Conservation (phyloP, 495 filamentous ascomycete species). For the Neurospora cerealis region DNA sequence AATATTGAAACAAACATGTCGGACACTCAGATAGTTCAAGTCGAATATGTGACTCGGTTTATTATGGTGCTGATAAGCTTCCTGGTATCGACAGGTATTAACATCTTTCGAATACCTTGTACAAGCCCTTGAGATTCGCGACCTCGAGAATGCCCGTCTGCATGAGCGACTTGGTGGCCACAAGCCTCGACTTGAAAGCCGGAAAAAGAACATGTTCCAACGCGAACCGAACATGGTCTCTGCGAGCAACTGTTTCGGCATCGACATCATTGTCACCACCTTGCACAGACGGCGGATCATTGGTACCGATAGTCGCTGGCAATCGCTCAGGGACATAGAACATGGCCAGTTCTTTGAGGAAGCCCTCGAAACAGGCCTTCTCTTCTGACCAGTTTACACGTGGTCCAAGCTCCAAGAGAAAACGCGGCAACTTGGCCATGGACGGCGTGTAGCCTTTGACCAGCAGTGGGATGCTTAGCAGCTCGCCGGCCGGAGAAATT, state of each 20-base stretch:
- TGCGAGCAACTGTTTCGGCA: conserved; percentile 45
- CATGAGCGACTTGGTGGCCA: conserved; percentile 73
- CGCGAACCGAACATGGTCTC: conserved; percentile 46
- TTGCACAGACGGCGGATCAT: neutral
- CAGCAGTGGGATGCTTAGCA: conserved; percentile 72
- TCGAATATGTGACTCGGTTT: neutral
- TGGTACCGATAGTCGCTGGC: conserved; percentile 41
- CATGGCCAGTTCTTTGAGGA: conserved; percentile 76
- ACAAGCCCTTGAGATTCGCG: conserved; percentile 88
- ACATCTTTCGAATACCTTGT: conserved; percentile 95
- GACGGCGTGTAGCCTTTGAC: conserved; percentile 82
- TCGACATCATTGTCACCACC: conserved; percentile 27
- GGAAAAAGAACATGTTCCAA: conserved; percentile 72
- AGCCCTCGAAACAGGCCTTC: conserved; percentile 74
- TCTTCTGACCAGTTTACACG: conserved; percentile 81
- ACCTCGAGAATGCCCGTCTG: conserved; percentile 71
- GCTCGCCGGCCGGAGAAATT: conserved; percentile 65
- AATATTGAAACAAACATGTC: neutral
- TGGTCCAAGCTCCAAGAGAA: conserved; percentile 81
- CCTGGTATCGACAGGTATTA: conserved; percentile 27
- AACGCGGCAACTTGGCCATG: conserved; percentile 77
- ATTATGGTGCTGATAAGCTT: neutral
- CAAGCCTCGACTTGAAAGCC: conserved; percentile 69
- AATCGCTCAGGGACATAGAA: conserved; percentile 89
- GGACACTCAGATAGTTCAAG: neutral